Evolutionary conservation across 2,329 filamentous ascomycete genomes (phyloP), one percentile per base, ranked within the genome.

Genomic region (Pestalotiopsis sp.): DNA sequence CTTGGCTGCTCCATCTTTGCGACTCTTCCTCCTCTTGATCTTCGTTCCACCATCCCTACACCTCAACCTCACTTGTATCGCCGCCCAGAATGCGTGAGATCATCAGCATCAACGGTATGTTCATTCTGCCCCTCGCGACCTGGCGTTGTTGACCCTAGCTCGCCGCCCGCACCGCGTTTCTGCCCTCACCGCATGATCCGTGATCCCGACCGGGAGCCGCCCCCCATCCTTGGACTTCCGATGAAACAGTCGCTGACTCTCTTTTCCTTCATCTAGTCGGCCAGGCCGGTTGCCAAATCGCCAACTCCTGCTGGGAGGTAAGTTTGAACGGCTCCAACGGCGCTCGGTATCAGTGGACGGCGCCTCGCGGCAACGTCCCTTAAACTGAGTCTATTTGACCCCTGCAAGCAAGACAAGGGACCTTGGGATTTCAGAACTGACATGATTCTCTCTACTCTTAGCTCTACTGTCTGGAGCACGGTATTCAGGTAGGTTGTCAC

Each of bases 261-360:
- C 73, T 83, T 80, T 78, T 82, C 72, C 77, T 23, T 17, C 9
- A 66, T 80, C 80, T 84, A 99, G 96, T 99, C 89, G 96, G 96
- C 86, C 96, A 99, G 91, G 96, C 96, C 83, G 96, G 96, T 92
- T 98, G 96, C 91, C 96, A 99, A 85, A 99, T 99, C 82, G 96
- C 95, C 87, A 99, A 99, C 89, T 96, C 96, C 79, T 98, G 96
- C 91, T 99, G 96, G 96, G 96, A 99, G 94, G 96, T 99, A 87
- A 88, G 93, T 88, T 80, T 49, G 3, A 60, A 58, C 25, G 20
- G 27, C 38, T 25, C 5, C 13, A 57, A 25, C 45, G 17, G 64
- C 27, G 23, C 25, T 39, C 27, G n/a, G 13, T 25, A 66, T 39
- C 49, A n/a, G 25, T 7, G 2, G 20, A 25, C 23, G 45, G 45